Percentiles rank a stretch among this genome's conserved stretches.
phyloP scores from a whole-genome alignment of 306 rosid genomes.

The Fragaria ananassa region DNA sequence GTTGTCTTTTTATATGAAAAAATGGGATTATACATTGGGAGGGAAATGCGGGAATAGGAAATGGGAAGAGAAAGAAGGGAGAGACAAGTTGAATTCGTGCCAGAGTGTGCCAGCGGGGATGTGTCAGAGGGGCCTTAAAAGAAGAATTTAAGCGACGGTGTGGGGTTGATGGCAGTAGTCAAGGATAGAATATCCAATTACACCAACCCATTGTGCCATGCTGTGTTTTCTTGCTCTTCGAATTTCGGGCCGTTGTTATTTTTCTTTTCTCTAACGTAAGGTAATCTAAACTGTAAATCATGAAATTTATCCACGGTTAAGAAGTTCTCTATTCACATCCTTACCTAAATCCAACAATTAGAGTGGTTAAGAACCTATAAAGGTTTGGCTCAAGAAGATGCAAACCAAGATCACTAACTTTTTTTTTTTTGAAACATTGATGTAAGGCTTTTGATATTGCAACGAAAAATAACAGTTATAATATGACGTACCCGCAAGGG shows the following conservation, averaged over 20 bases:
- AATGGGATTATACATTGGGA: not conserved
- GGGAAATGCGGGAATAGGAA: not conserved
- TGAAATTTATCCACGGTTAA: too few species aligned
- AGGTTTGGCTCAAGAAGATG: too few species aligned
- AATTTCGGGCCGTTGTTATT: not conserved
- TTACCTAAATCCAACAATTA: too few species aligned
- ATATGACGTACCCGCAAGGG: too few species aligned
- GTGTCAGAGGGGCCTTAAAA: slow-evolving; percentile 30
- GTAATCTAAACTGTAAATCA: too few species aligned
- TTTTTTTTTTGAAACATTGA: too few species aligned
- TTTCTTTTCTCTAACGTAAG: too few species aligned
- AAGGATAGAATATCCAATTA: slow-evolving; percentile 26
- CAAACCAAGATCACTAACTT: too few species aligned
- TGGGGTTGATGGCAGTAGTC: slow-evolving; percentile 34
- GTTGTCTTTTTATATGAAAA: not conserved
- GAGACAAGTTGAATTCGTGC: slow-evolving; percentile 11
- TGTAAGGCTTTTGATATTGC: too few species aligned
- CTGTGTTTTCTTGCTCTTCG: not conserved
- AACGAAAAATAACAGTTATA: too few species aligned
- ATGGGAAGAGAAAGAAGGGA: not conserved
- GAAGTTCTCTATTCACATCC: too few species aligned
- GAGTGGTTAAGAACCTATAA: too few species aligned
- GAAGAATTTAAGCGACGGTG: not conserved
- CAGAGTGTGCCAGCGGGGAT: slow-evolving; percentile 22
- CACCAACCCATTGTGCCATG: not conserved